A percentile compares a stretch with the other conserved stretches of the same genome.
phyloP scores from a whole-genome alignment of 139 green algal genomes.

The Chlamydomonas applanata region DNA sequence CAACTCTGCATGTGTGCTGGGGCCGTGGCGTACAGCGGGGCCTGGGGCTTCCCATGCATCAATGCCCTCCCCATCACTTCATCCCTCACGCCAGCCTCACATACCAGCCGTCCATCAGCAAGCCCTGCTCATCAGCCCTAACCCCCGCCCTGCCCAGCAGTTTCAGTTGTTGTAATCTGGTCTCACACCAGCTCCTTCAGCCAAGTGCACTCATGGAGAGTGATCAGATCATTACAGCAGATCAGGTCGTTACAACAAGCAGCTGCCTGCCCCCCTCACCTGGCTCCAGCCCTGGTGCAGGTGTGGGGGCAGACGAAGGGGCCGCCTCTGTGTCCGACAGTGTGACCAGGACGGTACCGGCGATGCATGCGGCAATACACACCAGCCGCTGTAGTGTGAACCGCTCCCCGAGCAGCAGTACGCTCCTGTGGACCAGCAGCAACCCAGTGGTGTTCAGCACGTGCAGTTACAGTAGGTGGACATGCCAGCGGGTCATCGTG shows the following conservation, averaged over 20 bases:
- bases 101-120: too few relatives aligned
- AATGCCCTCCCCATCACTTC: too few relatives aligned
- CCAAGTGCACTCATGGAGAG: too few relatives aligned
- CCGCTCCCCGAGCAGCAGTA: conserved; percentile 44
- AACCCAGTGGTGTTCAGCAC: not conserved
- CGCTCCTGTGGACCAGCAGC: not conserved
- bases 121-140: too few relatives aligned
- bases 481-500: conserved; percentile 4
- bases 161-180: too few relatives aligned
- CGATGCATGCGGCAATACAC: conserved; percentile 68
- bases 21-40: too few relatives aligned
- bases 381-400: conserved; percentile 66
- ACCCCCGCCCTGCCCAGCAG: too few relatives aligned
- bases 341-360: conserved; percentile 36
- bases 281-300: not conserved
- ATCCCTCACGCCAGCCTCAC: too few relatives aligned
- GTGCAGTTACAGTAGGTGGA: conserved; percentile 8
- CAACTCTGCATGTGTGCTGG: too few relatives aligned
- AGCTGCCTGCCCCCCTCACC: not conserved
- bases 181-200: too few relatives aligned
- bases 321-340: conserved; percentile 21
- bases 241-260: not conserved
- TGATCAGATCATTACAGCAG: too few relatives aligned
- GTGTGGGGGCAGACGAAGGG: not conserved
- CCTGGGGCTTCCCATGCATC: too few relatives aligned